phyloP scores from a whole-genome alignment of 805 yeast species.

The Candida khao-thaluensis region DNA sequence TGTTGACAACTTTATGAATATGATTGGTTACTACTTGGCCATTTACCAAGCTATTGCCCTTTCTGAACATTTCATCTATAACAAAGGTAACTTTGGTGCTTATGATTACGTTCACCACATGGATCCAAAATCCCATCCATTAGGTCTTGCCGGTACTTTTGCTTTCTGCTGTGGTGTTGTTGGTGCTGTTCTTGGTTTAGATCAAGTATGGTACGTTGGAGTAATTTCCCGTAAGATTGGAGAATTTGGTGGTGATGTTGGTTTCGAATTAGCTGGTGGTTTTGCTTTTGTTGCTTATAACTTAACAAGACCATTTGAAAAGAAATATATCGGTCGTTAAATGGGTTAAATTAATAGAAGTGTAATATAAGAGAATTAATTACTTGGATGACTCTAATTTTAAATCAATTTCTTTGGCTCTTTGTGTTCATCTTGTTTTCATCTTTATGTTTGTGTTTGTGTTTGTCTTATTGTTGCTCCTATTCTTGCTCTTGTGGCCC shows the following conservation, averaged over 20 bases:
- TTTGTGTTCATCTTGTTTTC: too few species aligned
- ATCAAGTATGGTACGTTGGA: conserved; percentile 81
- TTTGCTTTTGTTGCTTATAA: conserved; percentile 66
- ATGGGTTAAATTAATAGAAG: conserved; percentile 5
- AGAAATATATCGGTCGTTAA: conserved; percentile 57
- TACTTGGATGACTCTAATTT: too few species aligned
- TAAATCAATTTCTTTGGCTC: too few species aligned
- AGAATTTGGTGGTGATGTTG: conserved; percentile 76
- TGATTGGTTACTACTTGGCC: conserved; percentile 88
- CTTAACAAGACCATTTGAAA: conserved; percentile 60
- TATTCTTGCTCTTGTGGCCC: too few species aligned
- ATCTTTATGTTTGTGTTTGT: too few species aligned
- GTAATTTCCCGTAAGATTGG: conserved; percentile 64
- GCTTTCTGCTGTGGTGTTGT: conserved; percentile 83
- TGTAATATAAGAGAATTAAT: too few species aligned
- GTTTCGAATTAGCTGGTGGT: conserved; percentile 71
- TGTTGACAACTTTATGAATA: conserved; percentile 85
- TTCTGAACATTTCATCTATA: conserved; percentile 83
- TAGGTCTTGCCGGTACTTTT: conserved; percentile 73
- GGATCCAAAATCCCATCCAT: conserved; percentile 58
- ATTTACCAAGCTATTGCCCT: conserved; percentile 73
- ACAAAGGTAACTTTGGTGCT: conserved; percentile 54
- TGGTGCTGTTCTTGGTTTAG: conserved; percentile 87
- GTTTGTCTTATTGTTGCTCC: too few species aligned
- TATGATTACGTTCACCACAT: conserved; percentile 66